Evolutionary conservation across 2,329 filamentous ascomycete species (phyloP), one percentile per base, ranked within the genome.

Genomic region (Fragosphaeria purpurea): DNA sequence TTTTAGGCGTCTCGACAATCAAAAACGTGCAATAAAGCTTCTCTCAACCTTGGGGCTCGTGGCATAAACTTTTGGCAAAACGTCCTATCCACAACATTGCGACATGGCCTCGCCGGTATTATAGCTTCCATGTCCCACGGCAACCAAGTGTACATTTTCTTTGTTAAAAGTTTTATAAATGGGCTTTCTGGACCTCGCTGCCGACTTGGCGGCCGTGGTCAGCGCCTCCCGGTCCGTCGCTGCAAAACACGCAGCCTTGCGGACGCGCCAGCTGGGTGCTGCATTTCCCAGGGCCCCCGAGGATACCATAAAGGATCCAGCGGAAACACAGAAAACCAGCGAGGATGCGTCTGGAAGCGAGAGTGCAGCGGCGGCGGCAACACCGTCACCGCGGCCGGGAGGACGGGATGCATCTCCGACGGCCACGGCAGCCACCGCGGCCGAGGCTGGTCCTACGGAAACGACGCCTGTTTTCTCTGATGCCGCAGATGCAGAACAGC

Each of bases 161-260:
- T 22, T 22, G 22, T 22, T 22, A 2, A 22, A 22, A 22, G 22
- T 22, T 22, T 2, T 22, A 22, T 22, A 22, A 22, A 82, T 82
- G 78, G 70, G 77, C 65, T 70, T 80, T 74, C 78, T 76, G 69
- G 83, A 78, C 69, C 79, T 75, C 62, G 69, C 74, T 55, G 71
- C 89, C 63, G 86, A 90, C 69, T 71, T 85, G 59, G 80, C 82
- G 58, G 79, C 82, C 54, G 73, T 90, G 56, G 73, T 85, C 65
- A 80, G 76, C 70, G 85, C 81, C 62, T 83, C 85, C 47, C 78
- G 82, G 53, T 77, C 77, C 37, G 75, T 90, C 54, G 84, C 83
- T 46, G 67, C 74, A 46, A 82, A 77, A 63, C 81, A 84, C 65
- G 62, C 78, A 46, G 77, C 77, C 52, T 68, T 84, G 48, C 72